These are phyloP conservation scores for Aquanectria penicillioides DNA, from an alignment of 2,329 filamentous ascomycete species.

Conservation along the genomic window DNA sequence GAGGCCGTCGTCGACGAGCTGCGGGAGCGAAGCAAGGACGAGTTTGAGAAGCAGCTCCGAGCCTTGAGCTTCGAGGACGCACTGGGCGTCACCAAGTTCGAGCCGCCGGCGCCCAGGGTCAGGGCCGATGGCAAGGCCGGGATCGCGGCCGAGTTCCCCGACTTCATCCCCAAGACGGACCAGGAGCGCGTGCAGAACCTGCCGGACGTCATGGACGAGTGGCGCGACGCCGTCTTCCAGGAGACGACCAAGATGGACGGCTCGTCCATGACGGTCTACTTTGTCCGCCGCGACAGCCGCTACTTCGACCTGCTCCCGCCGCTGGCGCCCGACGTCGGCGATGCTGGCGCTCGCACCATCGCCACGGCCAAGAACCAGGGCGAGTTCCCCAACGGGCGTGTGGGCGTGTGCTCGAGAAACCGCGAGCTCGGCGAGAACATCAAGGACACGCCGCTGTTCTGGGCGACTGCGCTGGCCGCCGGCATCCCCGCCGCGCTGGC, in stretches of 20 bases:
- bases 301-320: constrained; percentile 30
- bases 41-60: constrained; percentile 10
- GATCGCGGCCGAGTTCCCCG: constrained; percentile 29
- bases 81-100: constrained; percentile 34
- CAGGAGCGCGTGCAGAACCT: constrained; percentile 40
- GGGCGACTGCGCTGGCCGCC: constrained; percentile 17
- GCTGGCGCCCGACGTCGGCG: neutral
- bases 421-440: constrained; percentile 28
- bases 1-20: neutral
- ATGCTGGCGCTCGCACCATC: neutral
- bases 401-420: constrained; percentile 39
- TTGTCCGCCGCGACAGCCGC: constrained; percentile 38
- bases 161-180: constrained; percentile 35
- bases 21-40: neutral
- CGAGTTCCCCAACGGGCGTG: constrained; percentile 5
- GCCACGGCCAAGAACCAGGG: no score
- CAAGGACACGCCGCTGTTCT: constrained; percentile 28
- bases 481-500: constrained; percentile 23
- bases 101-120: constrained; percentile 6
- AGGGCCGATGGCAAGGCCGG: neutral
- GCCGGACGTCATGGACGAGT: constrained; percentile 24
- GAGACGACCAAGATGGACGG: constrained; percentile 53
- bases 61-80: constrained; percentile 32
- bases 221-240: constrained; percentile 43
- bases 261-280: constrained; percentile 51